These are phyloP conservation scores for Gossypium australe DNA, from an alignment of 345 rosid species.

Conservation along the genomic window DNA sequence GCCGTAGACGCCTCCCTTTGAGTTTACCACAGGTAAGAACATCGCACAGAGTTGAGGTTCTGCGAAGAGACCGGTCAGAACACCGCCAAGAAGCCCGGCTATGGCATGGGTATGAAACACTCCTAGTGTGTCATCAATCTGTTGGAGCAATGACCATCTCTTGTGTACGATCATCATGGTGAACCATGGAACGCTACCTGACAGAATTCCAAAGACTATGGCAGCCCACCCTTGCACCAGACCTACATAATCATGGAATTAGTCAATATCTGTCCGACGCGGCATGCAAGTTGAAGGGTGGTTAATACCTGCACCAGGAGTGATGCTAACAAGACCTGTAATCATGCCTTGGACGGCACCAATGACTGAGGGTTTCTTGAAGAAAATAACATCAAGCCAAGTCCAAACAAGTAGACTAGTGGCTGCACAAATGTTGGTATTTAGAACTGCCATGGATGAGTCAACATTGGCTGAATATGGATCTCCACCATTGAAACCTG, in stretches of 20 bases:
- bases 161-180: slow-evolving; percentile 50
- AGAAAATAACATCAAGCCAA: slow-evolving; percentile 50
- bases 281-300: neutral
- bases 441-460: slow-evolving; percentile 47
- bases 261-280: no score
- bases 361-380: slow-evolving; percentile 45
- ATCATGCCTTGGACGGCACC: slow-evolving; percentile 60
- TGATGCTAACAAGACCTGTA: slow-evolving; percentile 50
- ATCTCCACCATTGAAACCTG: slow-evolving; percentile 54
- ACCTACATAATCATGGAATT: slow-evolving; percentile 13
- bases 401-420: slow-evolving; percentile 53
- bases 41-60: slow-evolving; percentile 32
- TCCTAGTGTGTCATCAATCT: slow-evolving; percentile 39
- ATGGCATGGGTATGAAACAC: slow-evolving; percentile 51
- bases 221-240: slow-evolving; percentile 62
- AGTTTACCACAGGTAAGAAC: slow-evolving; percentile 37
- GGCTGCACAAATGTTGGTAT: slow-evolving; percentile 50
- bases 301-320: slow-evolving; percentile 46
- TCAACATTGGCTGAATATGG: slow-evolving; percentile 40
- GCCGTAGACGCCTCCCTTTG: slow-evolving; percentile 39
- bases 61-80: slow-evolving; percentile 40
- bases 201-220: slow-evolving; percentile 35
- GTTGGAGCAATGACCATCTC: slow-evolving; percentile 31
- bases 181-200: slow-evolving; percentile 53
- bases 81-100: slow-evolving; percentile 43